A percentile compares a stretch with the other conserved stretches of the same genome.
phyloP scores from a whole-genome alignment of 1,284 basidiomycete species.

The Schizophyllum amplum region DNA sequence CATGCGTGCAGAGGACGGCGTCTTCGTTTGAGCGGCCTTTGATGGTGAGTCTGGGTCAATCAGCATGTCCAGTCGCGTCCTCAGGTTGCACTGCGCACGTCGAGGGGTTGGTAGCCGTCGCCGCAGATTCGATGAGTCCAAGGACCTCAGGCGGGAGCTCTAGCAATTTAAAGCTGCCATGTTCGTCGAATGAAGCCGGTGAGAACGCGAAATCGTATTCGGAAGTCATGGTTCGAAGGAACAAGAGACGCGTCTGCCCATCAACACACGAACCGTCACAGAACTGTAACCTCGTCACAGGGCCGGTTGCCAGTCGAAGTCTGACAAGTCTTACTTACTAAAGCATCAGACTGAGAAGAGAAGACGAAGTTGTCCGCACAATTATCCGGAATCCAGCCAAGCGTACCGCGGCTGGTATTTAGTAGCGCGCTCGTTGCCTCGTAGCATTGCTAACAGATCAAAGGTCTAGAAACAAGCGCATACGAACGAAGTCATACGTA shows the following conservation, averaged over 20 bases:
- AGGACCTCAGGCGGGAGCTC: conserved; percentile 62
- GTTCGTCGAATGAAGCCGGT: conserved; percentile 32
- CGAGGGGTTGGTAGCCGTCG: conserved; percentile 23
- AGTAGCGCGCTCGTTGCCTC: no score
- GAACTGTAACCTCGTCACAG: no score
- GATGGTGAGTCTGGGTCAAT: conserved; percentile 52
- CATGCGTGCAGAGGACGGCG: conserved; percentile 77
- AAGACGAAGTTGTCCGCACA: no score
- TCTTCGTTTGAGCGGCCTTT: conserved; percentile 78
- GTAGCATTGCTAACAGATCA: no score
- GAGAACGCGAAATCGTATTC: conserved; percentile 50
- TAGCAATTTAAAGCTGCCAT: conserved; percentile 52
- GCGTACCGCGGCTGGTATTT: no score
- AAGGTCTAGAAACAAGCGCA: no score
- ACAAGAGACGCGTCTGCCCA: conserved; percentile 7
- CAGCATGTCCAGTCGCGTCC: conserved; percentile 27
- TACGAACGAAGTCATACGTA: not conserved
- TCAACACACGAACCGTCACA: conserved; percentile 1
- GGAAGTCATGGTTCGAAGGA: conserved; percentile 8
- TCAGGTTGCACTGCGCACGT: conserved; percentile 23
- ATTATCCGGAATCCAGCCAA: no score
- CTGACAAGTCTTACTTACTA: not conserved
- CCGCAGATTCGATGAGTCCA: conserved; percentile 39
- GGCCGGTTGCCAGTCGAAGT: not conserved
- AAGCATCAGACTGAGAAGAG: no score